These are phyloP conservation scores for Beta macrorhiza DNA, from an alignment of 179 eudicot species.

Conservation along the genomic window DNA sequence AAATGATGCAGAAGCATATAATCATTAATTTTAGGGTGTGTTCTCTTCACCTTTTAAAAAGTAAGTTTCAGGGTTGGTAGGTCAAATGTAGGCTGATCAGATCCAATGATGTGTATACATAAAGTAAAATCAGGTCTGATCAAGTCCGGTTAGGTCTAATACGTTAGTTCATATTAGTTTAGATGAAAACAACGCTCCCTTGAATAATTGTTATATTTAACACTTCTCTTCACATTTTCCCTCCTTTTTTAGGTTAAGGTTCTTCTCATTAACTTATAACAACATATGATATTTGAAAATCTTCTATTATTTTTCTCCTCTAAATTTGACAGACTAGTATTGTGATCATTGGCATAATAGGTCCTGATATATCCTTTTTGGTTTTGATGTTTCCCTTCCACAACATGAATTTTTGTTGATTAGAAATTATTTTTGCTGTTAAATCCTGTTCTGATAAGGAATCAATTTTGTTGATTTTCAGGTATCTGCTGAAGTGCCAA, in stretches of 20 bases:
- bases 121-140: too few relatives aligned
- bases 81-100: neutral
- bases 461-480: neutral
- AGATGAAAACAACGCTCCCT: too few relatives aligned
- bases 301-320: neutral
- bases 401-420: neutral
- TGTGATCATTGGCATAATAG: neutral
- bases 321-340: neutral
- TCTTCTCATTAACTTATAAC: neutral
- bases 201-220: neutral
- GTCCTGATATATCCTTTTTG: neutral
- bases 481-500: slow-evolving; percentile 7
- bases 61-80: too few relatives aligned
- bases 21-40: neutral
- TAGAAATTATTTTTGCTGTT: too few relatives aligned
- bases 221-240: neutral
- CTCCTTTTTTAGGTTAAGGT: too few relatives aligned
- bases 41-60: too few relatives aligned
- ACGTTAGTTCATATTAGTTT: too few relatives aligned
- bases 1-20: neutral
- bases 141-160: too few relatives aligned
- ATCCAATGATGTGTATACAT: too few relatives aligned
- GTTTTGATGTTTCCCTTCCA: neutral
- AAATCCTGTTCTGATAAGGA: too few relatives aligned
- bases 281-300: neutral